These are phyloP conservation scores for Penicillium sp. DNA, from an alignment of 2,329 filamentous ascomycete genomes.

Conservation along the genomic window DNA sequence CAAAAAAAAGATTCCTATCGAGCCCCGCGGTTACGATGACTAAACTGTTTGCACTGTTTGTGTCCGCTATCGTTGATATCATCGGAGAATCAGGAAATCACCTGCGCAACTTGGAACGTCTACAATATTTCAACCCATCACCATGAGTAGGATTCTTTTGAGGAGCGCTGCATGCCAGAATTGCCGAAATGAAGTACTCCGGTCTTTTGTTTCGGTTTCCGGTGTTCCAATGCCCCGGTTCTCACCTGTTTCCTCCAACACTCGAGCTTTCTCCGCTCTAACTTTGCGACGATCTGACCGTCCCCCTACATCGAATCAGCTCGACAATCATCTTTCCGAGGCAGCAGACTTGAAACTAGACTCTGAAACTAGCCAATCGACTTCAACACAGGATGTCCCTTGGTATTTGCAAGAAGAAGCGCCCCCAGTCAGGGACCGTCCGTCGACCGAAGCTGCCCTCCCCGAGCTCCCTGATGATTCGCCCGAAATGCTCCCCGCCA, in stretches of 20 bases:
- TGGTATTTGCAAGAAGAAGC: slow-evolving; percentile 81
- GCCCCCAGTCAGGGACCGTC: slow-evolving; percentile 40
- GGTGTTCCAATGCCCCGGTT: slow-evolving; percentile 28
- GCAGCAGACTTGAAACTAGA: slow-evolving; percentile 8
- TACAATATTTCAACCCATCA: slow-evolving; percentile 7
- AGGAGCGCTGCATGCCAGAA: slow-evolving; percentile 32
- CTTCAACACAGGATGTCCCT: slow-evolving; percentile 50
- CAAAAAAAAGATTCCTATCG: slow-evolving; percentile 16
- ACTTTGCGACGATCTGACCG: slow-evolving; percentile 27
- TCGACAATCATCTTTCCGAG: slow-evolving; percentile 15
- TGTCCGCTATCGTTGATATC: slow-evolving; percentile 16
- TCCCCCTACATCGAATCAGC: slow-evolving; percentile 16
- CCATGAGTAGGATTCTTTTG: slow-evolving; percentile 37
- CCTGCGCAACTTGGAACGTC: not conserved
- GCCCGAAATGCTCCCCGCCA: slow-evolving; percentile 69
- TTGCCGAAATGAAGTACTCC: slow-evolving; percentile 32
- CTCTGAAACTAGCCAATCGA: not conserved
- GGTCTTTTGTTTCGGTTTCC: slow-evolving; percentile 31
- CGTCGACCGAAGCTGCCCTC: slow-evolving; percentile 57
- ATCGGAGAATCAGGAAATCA: slow-evolving; percentile 3
- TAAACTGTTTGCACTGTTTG: slow-evolving; percentile 29
- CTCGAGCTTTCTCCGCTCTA: slow-evolving; percentile 28
- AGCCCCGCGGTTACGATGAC: slow-evolving; percentile 15
- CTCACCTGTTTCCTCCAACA: slow-evolving; percentile 13
- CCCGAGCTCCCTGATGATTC: slow-evolving; percentile 68